Evolutionary conservation across 371 early-diverging fungal genomes (phyloP).

Genomic region (Mucor indicus): DNA sequence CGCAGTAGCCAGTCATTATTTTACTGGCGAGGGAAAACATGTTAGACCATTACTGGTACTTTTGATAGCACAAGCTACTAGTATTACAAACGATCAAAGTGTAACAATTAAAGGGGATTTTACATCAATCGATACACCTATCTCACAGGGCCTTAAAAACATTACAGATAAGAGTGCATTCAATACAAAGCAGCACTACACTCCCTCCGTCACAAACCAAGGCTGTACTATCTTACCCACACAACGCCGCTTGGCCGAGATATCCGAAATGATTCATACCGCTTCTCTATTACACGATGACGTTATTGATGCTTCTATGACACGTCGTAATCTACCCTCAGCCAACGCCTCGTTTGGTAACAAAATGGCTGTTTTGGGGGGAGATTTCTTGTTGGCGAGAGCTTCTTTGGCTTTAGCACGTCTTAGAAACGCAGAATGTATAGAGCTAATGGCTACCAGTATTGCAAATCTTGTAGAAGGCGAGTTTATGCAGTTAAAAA

Average conservation of each 20-base stretch:
- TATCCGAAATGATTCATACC: conserved; percentile 96
- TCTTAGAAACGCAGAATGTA: conserved; percentile 85
- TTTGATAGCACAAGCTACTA: conserved; percentile 84
- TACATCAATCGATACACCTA: conserved; percentile 42
- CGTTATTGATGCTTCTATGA: conserved; percentile 66
- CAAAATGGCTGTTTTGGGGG: conserved; percentile 95
- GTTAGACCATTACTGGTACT: conserved; percentile 90
- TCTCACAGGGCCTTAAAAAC: conserved; percentile 44
- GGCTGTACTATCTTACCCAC: conserved; percentile 77
- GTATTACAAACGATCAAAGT: conserved; percentile 21
- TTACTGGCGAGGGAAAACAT: conserved; percentile 86
- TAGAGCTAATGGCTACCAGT: conserved; percentile 88
- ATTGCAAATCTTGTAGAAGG: conserved; percentile 94
- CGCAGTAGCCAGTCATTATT: conserved; percentile 88
- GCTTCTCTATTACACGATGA: conserved; percentile 95
- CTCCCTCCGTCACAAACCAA: conserved; percentile 45
- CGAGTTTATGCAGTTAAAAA: conserved; percentile 95
- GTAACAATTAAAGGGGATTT: conserved; percentile 30
- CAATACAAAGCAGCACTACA: conserved; percentile 39
- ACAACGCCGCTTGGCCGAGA: conserved; percentile 91
- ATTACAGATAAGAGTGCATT: conserved; percentile 27
- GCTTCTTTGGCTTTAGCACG: conserved; percentile 90
- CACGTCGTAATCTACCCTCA: conserved; percentile 36
- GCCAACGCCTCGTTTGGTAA: conserved; percentile 91
- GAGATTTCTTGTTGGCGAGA: conserved; percentile 91